These are phyloP conservation scores for Phytophthora aleatoria DNA, from an alignment of 352 stramenopile species.

Conservation along the genomic window DNA sequence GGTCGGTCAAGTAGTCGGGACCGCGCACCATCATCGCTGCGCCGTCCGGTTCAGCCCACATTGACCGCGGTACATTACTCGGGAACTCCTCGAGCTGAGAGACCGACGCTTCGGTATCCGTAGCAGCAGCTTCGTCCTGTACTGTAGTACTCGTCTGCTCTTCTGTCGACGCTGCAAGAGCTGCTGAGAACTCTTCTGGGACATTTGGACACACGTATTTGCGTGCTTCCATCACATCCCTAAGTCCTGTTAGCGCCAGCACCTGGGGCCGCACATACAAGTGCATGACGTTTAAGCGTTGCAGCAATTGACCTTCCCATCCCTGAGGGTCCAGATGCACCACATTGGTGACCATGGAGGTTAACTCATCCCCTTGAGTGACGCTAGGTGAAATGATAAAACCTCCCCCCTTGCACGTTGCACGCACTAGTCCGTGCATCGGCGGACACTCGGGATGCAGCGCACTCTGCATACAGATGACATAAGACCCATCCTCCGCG, in stretches of 20 bases:
- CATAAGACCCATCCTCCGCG: slow-evolving; percentile 72
- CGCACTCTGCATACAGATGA: slow-evolving; percentile 80
- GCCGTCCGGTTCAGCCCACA: slow-evolving; percentile 74
- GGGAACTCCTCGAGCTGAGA: slow-evolving; percentile 51
- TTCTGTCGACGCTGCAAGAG: slow-evolving; percentile 40
- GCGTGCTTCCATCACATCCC: slow-evolving; percentile 76
- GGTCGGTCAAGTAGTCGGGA: slow-evolving; percentile 69
- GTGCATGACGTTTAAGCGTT: slow-evolving; percentile 59
- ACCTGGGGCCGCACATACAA: slow-evolving; percentile 67
- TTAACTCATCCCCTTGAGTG: slow-evolving; percentile 49
- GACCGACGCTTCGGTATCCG: slow-evolving; percentile 21
- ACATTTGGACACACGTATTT: slow-evolving; percentile 81
- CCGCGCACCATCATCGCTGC: slow-evolving; percentile 74
- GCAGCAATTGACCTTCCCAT: slow-evolving; percentile 70
- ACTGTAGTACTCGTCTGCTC: slow-evolving; percentile 22
- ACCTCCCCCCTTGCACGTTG: slow-evolving; percentile 63
- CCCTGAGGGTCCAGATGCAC: slow-evolving; percentile 71
- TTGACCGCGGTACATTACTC: slow-evolving; percentile 60
- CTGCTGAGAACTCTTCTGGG: slow-evolving; percentile 59
- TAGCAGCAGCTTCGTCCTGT: slow-evolving; percentile 18
- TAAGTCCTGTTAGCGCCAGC: slow-evolving; percentile 54
- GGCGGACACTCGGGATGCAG: slow-evolving; percentile 75
- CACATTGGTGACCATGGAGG: slow-evolving; percentile 74
- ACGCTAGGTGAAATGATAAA: slow-evolving; percentile 62
- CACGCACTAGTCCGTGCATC: slow-evolving; percentile 62